Base-by-base conservation (phyloP, 1,284 basidiomycete species). In the Fomitopsis schrenkii region DNA sequence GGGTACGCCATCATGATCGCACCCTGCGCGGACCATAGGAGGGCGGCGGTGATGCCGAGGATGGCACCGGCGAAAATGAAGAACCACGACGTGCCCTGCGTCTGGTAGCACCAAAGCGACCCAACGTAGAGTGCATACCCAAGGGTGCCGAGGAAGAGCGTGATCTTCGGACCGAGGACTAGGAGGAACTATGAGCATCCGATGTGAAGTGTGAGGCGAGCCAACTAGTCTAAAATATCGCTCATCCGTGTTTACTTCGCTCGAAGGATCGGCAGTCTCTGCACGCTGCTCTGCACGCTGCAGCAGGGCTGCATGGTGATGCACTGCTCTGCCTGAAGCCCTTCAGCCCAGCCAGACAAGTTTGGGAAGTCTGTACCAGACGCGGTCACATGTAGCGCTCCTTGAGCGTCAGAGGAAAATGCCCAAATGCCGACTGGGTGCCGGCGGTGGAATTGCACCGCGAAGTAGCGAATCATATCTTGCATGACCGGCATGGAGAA, bases 21-120 rank as follows among this genome's bases (percentile, higher is more conserved):
- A 8, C 84, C 84, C 66, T 86, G 84, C 0, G 82, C 81, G 15
- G 82, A 80, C 83, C 83, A 85, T 14, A 87, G 74, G n/a, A 86
- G 73, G n/a, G 81, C 82, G 12, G 85, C 85, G 55, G 83, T 81
- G 30, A 83, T 64, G 35, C 85, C 85, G 41, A 86, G 80, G 48
- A 86, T 70, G 5, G 80, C 83, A 12, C 84, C 84, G 1, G 83
- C 78, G 45, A 81, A 78, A 60, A 86, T 83, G 57, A 82, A 73
- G 69, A 83, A 83, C 73, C 74, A 77, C 0, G 70, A 65, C 5
- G 76, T 72, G 36, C 71, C 72, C 63, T 76, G 75, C 19, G 74
- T 74, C 62, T 76, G 75, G 62, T 74, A 74, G 59, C 75, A 76
- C 75, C 77, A 77, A 55, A 74, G 70, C 1, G 79, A 71, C 4